Evolutionary conservation across 768 basidiomycete species (phyloP), one percentile per base, ranked within the genome.

Genomic region (Amyloporia xantha): DNA sequence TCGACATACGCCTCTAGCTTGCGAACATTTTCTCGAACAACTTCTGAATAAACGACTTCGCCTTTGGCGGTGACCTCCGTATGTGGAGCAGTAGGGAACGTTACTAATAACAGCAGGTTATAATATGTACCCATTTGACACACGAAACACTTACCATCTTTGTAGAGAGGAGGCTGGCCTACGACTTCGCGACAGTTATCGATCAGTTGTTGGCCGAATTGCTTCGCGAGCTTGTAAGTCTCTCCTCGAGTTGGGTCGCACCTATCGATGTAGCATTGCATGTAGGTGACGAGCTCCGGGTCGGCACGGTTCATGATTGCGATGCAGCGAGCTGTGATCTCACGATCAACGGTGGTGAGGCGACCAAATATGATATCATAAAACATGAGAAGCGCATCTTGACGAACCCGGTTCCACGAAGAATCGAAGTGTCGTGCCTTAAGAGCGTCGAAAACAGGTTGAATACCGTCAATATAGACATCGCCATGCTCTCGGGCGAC

Each of bases 381-480:
- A 72, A 84, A 98, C 91, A 99, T 94, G 51, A 91, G 72, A 23
- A 98, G 74, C 13, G 93, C 91, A 53, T 96, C 94, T 70, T 99
- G 96, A 52, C 95, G 85, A 39, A 87, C 95, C 96, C 96, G 98
- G 64, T 99, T 99, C 96, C 95, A 99, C 5, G 88, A 92, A 2
- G 95, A 98, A 64, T 98, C 94, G 74, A 99, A 98, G 63, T 86
- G 93, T 40, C 96, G 89, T 11, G 94, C 96, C 69, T 99, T 98
- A 60, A 97, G 75, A 2, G 90, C 84, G 61, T 95, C 91, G 68
- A 99, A 99, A 50, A 80, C 76, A 9, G 96, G 96, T 61, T 94
- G 88, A 53, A 98, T 94, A 38, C 96, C 96, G 25, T 94, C 86
- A 51, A 98, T 73, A 68, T 99, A 99, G 0, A 75, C 66, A 49